Base-by-base conservation (phyloP, 2,329 filamentous ascomycete species). In the Torrubiella hemipterigena region DNA sequence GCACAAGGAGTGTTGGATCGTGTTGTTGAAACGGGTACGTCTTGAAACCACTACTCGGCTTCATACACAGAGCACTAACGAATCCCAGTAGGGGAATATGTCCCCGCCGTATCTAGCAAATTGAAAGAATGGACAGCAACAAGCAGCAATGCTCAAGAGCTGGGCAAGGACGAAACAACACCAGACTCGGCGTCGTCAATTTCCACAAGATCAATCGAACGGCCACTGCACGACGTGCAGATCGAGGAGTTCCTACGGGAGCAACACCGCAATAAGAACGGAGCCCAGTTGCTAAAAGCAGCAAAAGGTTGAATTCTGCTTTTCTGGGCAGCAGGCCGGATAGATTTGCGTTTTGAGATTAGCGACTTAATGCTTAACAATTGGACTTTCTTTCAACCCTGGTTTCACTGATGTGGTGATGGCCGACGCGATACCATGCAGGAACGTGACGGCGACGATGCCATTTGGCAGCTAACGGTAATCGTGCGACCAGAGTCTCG, bases 201-300 rank as follows among this genome's bases (percentile, higher is more conserved):
- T 11, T 37, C 49, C 2, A 59, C 54, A 4, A 58, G 58, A 11
- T 65, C 64, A 3, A n/a, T n/a, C n/a, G 41, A 58, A 9, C 51
- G 64, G 11, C 65, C 64, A 0, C 38, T 51, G 15, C 57, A 70
- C 33, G 67, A 69, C 38, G 32, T 43, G 5, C 57, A 64, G 41
- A 68, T 72, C 30, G 65, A 67, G 37, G 61, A 67, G 17, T 71
- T 71, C 36, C 49, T 72, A 19, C 55, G 62, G 30, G 64, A 69
- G 29, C 66, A 70, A 48, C 64, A 71, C 42, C 47, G 57, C 23
- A 70, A 65, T 46, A 61, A 57, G 37, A 51, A 43, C 18, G 40
- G 49, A 9, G 47, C 53, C 16, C 46, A 44, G 6, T 27, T 49
- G 14, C 33, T 47, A 30, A 31, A 46, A 34, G 22, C 22, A 24